Percentiles rank a stretch among this genome's conserved stretches.
Conservation (phyloP, 2,329 filamentous ascomycete genomes). For the Chrysoporthe puriensis region DNA sequence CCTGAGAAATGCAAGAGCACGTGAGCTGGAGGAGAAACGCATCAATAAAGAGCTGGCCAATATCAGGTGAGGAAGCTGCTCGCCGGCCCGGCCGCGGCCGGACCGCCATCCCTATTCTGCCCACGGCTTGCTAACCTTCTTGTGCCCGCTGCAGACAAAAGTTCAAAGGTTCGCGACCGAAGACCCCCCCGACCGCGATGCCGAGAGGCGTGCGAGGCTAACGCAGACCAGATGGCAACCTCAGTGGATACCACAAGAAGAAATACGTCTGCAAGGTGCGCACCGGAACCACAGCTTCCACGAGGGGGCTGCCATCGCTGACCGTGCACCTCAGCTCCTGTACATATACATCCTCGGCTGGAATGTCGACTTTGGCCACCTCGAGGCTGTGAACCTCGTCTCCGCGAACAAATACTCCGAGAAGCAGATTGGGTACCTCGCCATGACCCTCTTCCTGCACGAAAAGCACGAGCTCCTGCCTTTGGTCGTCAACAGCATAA, state of each 20-base stretch:
- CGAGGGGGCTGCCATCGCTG: constrained; percentile 5
- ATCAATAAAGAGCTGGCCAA: constrained; percentile 99
- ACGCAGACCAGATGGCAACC: constrained; percentile 68
- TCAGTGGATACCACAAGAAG: constrained; percentile 98
- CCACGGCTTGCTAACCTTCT: constrained; percentile 23
- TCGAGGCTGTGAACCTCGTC: constrained; percentile 97
- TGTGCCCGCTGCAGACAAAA: constrained; percentile 66
- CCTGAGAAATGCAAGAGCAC: constrained; percentile 87
- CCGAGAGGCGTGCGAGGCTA: constrained; percentile 31
- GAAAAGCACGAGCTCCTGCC: constrained; percentile 96
- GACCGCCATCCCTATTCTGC: not conserved
- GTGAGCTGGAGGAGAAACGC: constrained; percentile 96
- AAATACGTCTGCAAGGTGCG: constrained; percentile 98
- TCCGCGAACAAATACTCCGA: constrained; percentile 97
- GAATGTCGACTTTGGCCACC: constrained; percentile 98
- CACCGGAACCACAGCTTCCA: constrained; percentile 19
- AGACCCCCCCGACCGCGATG: not conserved
- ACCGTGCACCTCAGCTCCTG: constrained; percentile 63
- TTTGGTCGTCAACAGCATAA: constrained; percentile 96
- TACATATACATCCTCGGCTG: constrained; percentile 99
- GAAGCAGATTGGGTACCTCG: constrained; percentile 98
- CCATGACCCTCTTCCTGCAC: constrained; percentile 95
- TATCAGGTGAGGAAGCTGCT: constrained; percentile 65
- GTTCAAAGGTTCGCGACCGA: constrained; percentile 71
- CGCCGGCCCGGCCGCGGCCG: not conserved